Evolutionary conservation across 2,329 filamentous ascomycete genomes (phyloP), one percentile per base, ranked within the genome.

Genomic region (Calycina herbarum): DNA sequence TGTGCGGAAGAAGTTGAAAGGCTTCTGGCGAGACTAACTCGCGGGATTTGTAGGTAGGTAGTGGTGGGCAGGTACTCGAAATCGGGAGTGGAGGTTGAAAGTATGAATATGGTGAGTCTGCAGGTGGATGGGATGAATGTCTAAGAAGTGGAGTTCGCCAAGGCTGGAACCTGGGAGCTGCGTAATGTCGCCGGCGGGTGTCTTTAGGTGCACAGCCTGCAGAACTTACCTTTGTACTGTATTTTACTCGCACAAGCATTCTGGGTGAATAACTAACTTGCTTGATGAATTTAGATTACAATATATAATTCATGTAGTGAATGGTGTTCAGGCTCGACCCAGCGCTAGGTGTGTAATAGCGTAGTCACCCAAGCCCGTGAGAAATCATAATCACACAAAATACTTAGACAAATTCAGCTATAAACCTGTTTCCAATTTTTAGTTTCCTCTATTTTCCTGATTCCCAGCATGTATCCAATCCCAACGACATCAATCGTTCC

Each of bases 181-280:
- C 69, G 68, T 69, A 71, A 71, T 71, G 68, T 64, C 20, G 20
- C 20, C 20, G 66, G 67, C 69, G 67, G 45, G 7, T n/a, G 29
- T 35, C 24, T 40, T 15, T 40, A 40, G 38, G 11, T 40, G 31
- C 31, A 33, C 31, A 33, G 31, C 31, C 31, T 4, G 7, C 42
- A n/a, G 8, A n/a, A 45, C n/a, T 45, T 45, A 1, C 20, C 20
- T 20, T 20, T 20, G 20, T 20, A 45, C 42, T 3, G n/a, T 8
- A 17, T 5, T 45, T 17, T n/a, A 45, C 4, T n/a, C n/a, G 17
- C 20, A 20, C 20, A 20, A 20, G 20, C 1, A 20, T 20, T 38
- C 11, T 13, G 35, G 35, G 35, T 38, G 35, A 38, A 38, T 38
- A 38, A 38, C 35, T 13, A 38, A 38, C 35, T 38, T 38, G 35